Conservation (phyloP, 2,329 filamentous ascomycete species). For the Fusarium mangiferae region DNA sequence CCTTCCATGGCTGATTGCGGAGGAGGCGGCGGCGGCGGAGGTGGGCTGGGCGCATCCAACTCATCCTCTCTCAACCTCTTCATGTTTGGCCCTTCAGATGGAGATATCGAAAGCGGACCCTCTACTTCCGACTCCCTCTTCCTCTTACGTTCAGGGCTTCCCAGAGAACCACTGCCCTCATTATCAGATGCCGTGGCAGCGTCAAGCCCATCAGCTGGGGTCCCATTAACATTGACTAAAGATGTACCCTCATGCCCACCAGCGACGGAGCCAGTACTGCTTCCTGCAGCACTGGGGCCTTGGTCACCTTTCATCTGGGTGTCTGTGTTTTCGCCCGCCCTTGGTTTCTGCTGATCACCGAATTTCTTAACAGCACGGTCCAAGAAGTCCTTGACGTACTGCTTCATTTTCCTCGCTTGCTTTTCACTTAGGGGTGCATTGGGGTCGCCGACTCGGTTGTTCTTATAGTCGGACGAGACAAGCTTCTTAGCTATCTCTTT, state of each 20-base stretch:
- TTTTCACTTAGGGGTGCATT: slow-evolving; percentile 75
- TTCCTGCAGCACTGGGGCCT: slow-evolving; percentile 11
- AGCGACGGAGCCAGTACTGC: slow-evolving; percentile 7
- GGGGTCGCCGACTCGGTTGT: slow-evolving; percentile 85
- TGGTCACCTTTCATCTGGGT: slow-evolving; percentile 34
- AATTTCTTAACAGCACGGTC: slow-evolving; percentile 87
- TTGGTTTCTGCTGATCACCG: slow-evolving; percentile 72
- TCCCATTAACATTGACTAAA: slow-evolving; percentile 13
- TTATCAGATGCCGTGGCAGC: slow-evolving; percentile 55
- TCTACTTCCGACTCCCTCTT: slow-evolving; percentile 62
- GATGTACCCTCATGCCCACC: slow-evolving; percentile 39
- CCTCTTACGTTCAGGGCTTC: slow-evolving; percentile 68
- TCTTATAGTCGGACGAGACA: slow-evolving; percentile 91
- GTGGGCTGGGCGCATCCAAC: slow-evolving; percentile 50
- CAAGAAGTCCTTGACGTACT: slow-evolving; percentile 85
- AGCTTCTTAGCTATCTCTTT: slow-evolving; percentile 85
- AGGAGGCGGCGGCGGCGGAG: slow-evolving; percentile 62
- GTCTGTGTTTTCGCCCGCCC: slow-evolving; percentile 55
- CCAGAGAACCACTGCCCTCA: slow-evolving; percentile 57
- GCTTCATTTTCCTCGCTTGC: slow-evolving; percentile 84
- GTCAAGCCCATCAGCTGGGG: slow-evolving; percentile 47
- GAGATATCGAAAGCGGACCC: slow-evolving; percentile 58
- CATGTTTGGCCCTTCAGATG: slow-evolving; percentile 65
- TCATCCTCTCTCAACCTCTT: slow-evolving; percentile 64
- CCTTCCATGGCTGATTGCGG: slow-evolving; percentile 53